Percentiles rank a stretch among this genome's conserved stretches.
Conservation (phyloP, 1,284 basidiomycete species). For the Puccinia coronata region DNA sequence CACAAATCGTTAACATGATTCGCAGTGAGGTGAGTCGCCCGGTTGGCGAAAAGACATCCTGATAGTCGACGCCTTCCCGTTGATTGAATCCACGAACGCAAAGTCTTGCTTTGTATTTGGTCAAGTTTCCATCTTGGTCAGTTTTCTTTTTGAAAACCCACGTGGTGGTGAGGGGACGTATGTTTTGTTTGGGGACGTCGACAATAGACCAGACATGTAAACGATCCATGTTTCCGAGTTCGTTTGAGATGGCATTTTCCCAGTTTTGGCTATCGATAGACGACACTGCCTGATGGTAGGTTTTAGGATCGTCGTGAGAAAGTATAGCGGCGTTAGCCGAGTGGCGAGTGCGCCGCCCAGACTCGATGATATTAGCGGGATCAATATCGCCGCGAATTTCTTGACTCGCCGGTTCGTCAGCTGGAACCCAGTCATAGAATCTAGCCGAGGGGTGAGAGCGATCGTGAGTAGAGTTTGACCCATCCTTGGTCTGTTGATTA, state of each 20-base stretch:
- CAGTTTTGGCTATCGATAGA: not conserved
- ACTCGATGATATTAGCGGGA: no score
- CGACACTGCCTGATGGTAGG: no score
- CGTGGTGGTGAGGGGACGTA: conserved; percentile 1
- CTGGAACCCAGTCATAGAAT: not conserved
- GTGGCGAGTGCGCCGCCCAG: no score
- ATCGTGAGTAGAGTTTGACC: not conserved
- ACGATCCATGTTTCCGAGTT: conserved; percentile 14
- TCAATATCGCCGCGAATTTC: no score
- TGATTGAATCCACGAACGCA: conserved; percentile 16
- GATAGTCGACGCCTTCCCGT: no score
- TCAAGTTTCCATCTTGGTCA: conserved; percentile 9
- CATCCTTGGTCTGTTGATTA: no score
- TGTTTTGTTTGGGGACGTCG: not conserved
- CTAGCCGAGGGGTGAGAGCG: not conserved
- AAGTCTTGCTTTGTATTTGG: no score
- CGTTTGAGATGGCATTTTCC: not conserved
- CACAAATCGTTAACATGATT: no score
- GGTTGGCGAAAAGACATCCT: no score
- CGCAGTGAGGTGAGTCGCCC: no score
- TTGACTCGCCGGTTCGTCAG: no score
- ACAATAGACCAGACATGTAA: conserved; percentile 12
- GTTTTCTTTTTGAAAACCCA: conserved; percentile 27
- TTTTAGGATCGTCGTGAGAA: not conserved
- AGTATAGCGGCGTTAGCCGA: not conserved